These are phyloP conservation scores for Aspergillus ellipticus DNA, from an alignment of 495 filamentous ascomycete species.

Conservation along the genomic window DNA sequence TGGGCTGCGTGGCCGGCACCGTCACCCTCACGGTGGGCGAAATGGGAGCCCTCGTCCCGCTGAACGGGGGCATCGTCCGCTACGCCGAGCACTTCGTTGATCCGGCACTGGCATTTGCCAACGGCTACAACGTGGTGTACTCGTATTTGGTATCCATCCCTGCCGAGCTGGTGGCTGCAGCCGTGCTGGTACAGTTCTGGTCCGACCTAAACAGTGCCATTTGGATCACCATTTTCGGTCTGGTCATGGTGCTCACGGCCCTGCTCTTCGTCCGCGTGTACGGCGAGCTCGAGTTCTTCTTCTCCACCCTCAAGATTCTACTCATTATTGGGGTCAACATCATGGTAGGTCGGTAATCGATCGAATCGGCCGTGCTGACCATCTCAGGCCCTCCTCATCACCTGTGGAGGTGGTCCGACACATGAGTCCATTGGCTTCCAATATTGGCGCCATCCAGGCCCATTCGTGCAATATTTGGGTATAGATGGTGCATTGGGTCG, in stretches of 20 bases:
- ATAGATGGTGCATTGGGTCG: conserved; percentile 24
- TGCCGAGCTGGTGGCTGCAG: background rate
- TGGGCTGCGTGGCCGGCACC: conserved; percentile 51
- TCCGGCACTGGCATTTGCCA: conserved; percentile 63
- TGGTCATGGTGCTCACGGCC: conserved; percentile 42
- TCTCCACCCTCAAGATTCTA: conserved; percentile 43
- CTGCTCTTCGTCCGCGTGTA: conserved; percentile 39
- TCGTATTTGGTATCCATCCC: conserved; percentile 8
- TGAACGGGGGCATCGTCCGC: conserved; percentile 64
- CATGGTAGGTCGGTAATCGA: conserved; percentile 9
- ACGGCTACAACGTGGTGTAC: conserved; percentile 61
- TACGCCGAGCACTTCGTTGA: conserved; percentile 66
- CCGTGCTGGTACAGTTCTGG: background rate
- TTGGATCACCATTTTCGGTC: conserved; percentile 45
- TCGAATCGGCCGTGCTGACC: too few relatives aligned
- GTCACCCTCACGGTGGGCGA: conserved; percentile 52
- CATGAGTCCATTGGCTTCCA: conserved; percentile 30
- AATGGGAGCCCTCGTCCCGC: conserved; percentile 70
- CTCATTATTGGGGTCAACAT: conserved; percentile 44
- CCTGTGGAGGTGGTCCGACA: conserved; percentile 25
- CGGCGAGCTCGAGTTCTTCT: conserved; percentile 45
- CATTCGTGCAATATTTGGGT: conserved; percentile 40
- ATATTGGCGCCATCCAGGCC: conserved; percentile 50
- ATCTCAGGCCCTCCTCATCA: conserved; percentile 40
- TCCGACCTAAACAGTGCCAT: conserved; percentile 36